Conservation (phyloP, 2,329 filamentous ascomycete genomes). For the Aureobasidium musti region DNA sequence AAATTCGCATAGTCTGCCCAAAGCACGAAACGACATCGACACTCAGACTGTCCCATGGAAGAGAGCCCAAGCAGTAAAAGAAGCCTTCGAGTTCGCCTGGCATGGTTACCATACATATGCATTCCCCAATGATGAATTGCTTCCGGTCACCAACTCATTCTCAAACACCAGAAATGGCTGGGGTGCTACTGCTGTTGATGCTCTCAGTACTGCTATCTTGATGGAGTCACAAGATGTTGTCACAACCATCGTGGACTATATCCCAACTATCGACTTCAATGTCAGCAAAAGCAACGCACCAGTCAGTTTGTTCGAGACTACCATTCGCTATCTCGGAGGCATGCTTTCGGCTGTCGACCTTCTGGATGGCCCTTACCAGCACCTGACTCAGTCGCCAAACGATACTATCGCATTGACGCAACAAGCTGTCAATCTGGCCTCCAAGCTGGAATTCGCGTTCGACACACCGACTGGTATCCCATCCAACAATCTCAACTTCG, state of each 20-base stretch:
- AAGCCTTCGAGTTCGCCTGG: constrained; percentile 71
- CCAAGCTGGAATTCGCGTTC: constrained; percentile 75
- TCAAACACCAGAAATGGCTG: constrained; percentile 76
- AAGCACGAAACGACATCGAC: background rate
- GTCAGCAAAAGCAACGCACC: constrained; percentile 50
- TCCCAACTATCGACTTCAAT: constrained; percentile 71
- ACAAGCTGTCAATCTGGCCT: constrained; percentile 69
- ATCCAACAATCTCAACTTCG: constrained; percentile 66
- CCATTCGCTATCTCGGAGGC: constrained; percentile 82
- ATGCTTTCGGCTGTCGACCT: constrained; percentile 76
- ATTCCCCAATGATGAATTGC: constrained; percentile 75
- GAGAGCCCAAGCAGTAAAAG: constrained; percentile 57
- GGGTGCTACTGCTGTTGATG: constrained; percentile 82
- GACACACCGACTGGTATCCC: constrained; percentile 74
- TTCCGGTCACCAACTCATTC: constrained; percentile 65
- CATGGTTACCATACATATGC: constrained; percentile 61
- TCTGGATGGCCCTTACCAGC: constrained; percentile 61
- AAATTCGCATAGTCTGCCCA: background rate
- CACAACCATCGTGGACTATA: constrained; percentile 68
- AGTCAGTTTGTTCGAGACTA: constrained; percentile 85
- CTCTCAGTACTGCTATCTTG: constrained; percentile 74
- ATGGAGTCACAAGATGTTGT: constrained; percentile 72
- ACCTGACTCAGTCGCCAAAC: constrained; percentile 35
- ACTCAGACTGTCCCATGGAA: background rate
- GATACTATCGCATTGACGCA: constrained; percentile 62